Percentiles rank a stretch among this genome's conserved stretches.
These are phyloP conservation scores for Citropsis articulata DNA, from an alignment of 345 rosid species.

Conservation along the genomic window DNA sequence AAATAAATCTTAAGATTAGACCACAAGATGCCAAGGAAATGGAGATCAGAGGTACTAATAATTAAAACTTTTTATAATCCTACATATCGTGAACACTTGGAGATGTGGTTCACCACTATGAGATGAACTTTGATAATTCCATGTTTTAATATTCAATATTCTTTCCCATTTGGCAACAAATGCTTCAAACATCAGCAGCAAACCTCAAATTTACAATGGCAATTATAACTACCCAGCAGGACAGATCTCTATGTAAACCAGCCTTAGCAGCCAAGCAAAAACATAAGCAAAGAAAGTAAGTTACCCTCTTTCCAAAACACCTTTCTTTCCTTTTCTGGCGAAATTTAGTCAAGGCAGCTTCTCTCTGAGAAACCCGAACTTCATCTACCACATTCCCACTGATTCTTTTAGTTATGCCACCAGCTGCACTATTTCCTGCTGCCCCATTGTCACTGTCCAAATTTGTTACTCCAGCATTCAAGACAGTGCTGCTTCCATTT, in stretches of 20 bases:
- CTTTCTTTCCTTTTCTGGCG: conserved; percentile 77
- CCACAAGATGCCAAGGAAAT: not conserved
- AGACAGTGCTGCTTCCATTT: conserved; percentile 48
- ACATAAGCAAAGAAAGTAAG: not conserved
- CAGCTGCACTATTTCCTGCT: conserved; percentile 43
- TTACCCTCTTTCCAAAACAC: conserved; percentile 77
- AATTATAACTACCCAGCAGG: not conserved
- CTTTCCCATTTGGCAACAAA: not conserved
- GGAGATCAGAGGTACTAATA: not conserved
- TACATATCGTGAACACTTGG: not conserved
- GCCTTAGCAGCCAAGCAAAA: not conserved
- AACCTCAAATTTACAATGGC: not conserved
- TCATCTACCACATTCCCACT: conserved; percentile 32
- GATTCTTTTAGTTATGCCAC: conserved; percentile 21
- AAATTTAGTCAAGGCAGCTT: conserved; percentile 66
- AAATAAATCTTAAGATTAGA: not conserved
- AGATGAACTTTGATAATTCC: not conserved
- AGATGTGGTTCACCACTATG: not conserved
- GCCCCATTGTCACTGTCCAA: conserved; percentile 49
- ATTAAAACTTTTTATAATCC: not conserved
- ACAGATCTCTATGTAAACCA: not conserved
- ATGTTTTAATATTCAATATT: not conserved
- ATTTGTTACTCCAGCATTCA: conserved; percentile 46
- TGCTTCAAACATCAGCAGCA: not conserved
- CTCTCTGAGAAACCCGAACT: conserved; percentile 44